phyloP scores from a whole-genome alignment of 2,329 filamentous ascomycete species.

The Sporothrix variecibatus region DNA sequence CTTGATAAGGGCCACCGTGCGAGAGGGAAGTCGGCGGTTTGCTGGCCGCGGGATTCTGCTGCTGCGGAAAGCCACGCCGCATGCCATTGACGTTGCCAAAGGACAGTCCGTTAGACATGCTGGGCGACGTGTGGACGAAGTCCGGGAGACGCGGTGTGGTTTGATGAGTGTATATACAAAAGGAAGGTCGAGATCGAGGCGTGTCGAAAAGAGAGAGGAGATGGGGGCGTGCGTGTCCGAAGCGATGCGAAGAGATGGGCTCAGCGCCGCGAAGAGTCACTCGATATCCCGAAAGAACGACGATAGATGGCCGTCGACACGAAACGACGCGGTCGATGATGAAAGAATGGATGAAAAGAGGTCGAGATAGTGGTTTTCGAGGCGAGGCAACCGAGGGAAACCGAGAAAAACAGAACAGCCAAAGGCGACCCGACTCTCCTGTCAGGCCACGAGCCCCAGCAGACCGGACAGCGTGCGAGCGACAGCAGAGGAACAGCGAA shows the following conservation, averaged over 20 bases:
- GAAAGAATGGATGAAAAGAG: background rate
- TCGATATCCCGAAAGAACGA: background rate
- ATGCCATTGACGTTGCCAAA: slow-evolving; percentile 50
- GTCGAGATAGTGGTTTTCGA: background rate
- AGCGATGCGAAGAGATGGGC: background rate
- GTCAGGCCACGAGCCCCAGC: slow-evolving; percentile 16
- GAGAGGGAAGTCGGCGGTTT: slow-evolving; percentile 53
- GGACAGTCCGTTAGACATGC: slow-evolving; percentile 52
- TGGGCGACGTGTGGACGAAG: slow-evolving; percentile 23
- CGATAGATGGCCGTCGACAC: background rate
- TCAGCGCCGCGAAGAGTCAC: background rate
- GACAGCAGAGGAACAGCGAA: background rate
- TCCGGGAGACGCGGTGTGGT: slow-evolving; percentile 16
- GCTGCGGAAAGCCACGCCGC: slow-evolving; percentile 48
- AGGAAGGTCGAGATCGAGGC: slow-evolving; percentile 16
- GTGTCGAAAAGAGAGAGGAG: background rate
- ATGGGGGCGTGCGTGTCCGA: background rate
- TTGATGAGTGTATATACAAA: background rate
- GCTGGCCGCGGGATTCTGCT: slow-evolving; percentile 49
- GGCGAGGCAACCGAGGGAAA: background rate
- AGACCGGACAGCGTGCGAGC: slow-evolving; percentile 7
- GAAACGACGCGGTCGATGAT: slow-evolving; percentile 8
- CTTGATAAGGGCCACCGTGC: slow-evolving; percentile 58
- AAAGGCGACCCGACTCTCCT: background rate
- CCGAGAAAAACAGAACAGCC: background rate